Conservation (phyloP, 2,329 filamentous ascomycete genomes). For the Epichloe gansuensis region DNA sequence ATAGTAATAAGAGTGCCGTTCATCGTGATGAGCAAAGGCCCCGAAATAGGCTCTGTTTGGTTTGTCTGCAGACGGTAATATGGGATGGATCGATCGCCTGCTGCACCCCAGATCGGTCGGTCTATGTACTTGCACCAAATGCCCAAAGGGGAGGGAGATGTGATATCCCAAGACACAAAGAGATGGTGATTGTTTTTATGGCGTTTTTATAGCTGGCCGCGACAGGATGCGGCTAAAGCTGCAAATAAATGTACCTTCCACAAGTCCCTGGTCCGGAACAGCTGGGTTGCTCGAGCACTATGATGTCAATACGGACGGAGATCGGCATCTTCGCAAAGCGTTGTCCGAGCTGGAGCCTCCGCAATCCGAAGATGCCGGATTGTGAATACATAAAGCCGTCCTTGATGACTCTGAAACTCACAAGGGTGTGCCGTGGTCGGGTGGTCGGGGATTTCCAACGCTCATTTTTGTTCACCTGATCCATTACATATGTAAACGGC, state of each 20-base stretch:
- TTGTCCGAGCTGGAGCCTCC: not conserved
- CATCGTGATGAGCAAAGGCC: not conserved
- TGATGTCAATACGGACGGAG: not conserved
- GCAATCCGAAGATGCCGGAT: conserved; percentile 2
- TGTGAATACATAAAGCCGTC: not conserved
- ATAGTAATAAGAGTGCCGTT: not conserved
- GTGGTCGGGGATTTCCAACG: not conserved
- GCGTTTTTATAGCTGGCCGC: too few relatives aligned
- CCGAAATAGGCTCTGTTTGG: not conserved
- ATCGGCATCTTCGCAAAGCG: not conserved
- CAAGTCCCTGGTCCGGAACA: not conserved
- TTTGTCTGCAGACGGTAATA: not conserved
- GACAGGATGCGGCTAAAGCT: too few relatives aligned
- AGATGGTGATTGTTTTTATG: not conserved
- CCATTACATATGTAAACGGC: too few relatives aligned
- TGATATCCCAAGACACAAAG: not conserved
- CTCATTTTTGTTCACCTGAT: too few relatives aligned
- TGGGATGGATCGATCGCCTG: not conserved
- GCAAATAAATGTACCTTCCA: not conserved
- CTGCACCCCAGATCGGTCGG: not conserved
- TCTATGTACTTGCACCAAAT: not conserved
- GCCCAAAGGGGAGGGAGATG: not conserved
- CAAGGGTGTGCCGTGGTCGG: too few relatives aligned
- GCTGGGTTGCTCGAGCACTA: not conserved
- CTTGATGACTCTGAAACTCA: too few relatives aligned